These are phyloP conservation scores for Xenosphaeropsis pyriputrescens DNA, from an alignment of 2,329 filamentous ascomycete species.

Conservation along the genomic window DNA sequence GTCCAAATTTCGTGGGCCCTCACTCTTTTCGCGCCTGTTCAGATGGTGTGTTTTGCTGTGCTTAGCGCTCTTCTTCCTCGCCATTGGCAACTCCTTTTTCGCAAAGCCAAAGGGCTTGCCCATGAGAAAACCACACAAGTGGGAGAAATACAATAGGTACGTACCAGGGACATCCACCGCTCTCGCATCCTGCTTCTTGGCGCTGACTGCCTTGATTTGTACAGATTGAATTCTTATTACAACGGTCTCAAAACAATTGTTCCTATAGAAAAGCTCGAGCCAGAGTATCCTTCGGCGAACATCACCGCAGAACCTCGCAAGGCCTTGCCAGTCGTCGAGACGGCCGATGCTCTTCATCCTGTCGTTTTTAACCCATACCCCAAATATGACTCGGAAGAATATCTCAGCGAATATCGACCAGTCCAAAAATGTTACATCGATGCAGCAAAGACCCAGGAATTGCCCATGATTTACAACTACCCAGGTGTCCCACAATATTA, in stretches of 20 bases:
- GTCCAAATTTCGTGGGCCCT: background rate
- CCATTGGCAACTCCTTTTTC: background rate
- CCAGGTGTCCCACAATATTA: slow-evolving; percentile 60
- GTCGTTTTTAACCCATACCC: slow-evolving; percentile 55
- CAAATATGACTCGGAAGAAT: slow-evolving; percentile 40
- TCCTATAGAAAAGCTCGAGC: slow-evolving; percentile 41
- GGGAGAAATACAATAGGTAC: slow-evolving; percentile 28
- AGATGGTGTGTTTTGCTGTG: background rate
- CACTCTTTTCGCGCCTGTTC: background rate
- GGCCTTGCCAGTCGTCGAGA: slow-evolving; percentile 10
- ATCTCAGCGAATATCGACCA: slow-evolving; percentile 33
- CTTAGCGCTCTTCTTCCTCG: background rate
- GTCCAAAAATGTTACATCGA: slow-evolving; percentile 52
- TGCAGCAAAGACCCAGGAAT: slow-evolving; percentile 35
- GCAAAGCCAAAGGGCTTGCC: too few species aligned
- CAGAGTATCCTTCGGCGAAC: slow-evolving; percentile 52
- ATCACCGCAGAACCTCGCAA: slow-evolving; percentile 3
- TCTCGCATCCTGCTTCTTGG: too few species aligned
- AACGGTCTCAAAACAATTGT: slow-evolving; percentile 63
- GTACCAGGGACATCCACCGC: slow-evolving; percentile 7
- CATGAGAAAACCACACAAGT: slow-evolving; percentile 14
- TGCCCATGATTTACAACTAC: slow-evolving; percentile 53
- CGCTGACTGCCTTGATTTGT: slow-evolving; percentile 5
- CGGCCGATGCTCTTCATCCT: slow-evolving; percentile 24
- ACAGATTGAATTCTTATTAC: slow-evolving; percentile 67